phyloP scores from a whole-genome alignment of 768 basidiomycete genomes.

The Suillus americanus region DNA sequence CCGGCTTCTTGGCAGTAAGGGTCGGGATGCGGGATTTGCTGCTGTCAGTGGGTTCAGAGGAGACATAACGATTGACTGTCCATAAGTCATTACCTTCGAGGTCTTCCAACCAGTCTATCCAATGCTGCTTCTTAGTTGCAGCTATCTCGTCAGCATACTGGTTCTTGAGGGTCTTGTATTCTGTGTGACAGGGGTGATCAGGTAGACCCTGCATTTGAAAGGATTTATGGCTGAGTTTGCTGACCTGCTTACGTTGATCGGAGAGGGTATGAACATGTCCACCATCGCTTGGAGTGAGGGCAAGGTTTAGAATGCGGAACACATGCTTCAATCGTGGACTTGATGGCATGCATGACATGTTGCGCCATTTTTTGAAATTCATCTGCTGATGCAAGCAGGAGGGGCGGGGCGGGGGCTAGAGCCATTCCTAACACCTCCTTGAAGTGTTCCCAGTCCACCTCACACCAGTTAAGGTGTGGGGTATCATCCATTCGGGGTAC shows the following conservation, averaged over 20 bases:
- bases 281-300: conserved; percentile 34
- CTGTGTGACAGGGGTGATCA: conserved; percentile 25
- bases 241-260: conserved; percentile 11
- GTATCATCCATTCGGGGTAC: neutral
- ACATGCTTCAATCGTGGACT: conserved; percentile 12
- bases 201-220: conserved; percentile 5
- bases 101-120: conserved; percentile 24
- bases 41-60: neutral
- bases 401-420: conserved; percentile 1
- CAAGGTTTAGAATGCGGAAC: conserved; percentile 19
- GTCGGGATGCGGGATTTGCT: neutral
- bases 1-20: accelerated
- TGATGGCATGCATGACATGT: neutral
- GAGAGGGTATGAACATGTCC: conserved; percentile 30
- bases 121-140: conserved; percentile 21
- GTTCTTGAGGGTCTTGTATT: conserved; percentile 13
- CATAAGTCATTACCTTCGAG: conserved; percentile 16
- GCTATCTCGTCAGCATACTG: conserved; percentile 15
- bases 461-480: conserved; percentile 20
- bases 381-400: neutral
- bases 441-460: conserved; percentile 24
- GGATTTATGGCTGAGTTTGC: conserved; percentile 13
- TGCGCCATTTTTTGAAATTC: conserved; percentile 11
- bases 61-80: conserved; percentile 21
- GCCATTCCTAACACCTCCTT: conserved; percentile 18